phyloP scores from a whole-genome alignment of 2,329 filamentous ascomycete genomes.

The Elsinoe perseae region DNA sequence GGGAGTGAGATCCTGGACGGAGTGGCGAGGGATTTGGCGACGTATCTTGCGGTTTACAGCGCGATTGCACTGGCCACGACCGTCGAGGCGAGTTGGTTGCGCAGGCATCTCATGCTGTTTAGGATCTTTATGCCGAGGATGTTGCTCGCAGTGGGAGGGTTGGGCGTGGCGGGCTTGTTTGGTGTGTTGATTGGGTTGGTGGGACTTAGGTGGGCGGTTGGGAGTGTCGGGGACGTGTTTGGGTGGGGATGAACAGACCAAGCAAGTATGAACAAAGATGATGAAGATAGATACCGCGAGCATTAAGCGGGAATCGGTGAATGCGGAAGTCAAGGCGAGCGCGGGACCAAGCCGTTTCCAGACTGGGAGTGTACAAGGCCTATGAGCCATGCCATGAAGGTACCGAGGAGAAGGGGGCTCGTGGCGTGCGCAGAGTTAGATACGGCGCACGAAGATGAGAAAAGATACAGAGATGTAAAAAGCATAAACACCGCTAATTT shows the following conservation, averaged over 20 bases:
- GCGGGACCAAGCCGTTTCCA: too few relatives aligned
- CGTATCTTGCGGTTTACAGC: slow-evolving; percentile 74
- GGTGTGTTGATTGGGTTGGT: slow-evolving; percentile 62
- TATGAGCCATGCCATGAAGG: background rate
- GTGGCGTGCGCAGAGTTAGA: too few relatives aligned
- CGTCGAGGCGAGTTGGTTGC: slow-evolving; percentile 78
- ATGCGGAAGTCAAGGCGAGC: too few relatives aligned
- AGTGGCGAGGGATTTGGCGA: slow-evolving; percentile 61
- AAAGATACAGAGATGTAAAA: background rate
- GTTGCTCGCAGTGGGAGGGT: slow-evolving; percentile 66
- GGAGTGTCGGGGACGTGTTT: slow-evolving; percentile 81
- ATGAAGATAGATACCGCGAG: too few relatives aligned
- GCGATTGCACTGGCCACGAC: slow-evolving; percentile 79
- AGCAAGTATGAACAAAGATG: background rate
- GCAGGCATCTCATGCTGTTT: slow-evolving; percentile 93
- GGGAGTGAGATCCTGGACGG: slow-evolving; percentile 51
- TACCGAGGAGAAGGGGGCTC: too few relatives aligned
- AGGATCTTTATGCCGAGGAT: slow-evolving; percentile 87
- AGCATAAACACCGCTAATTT: slow-evolving; percentile 3
- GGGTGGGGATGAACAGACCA: slow-evolving; percentile 50
- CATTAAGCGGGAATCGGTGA: too few relatives aligned
- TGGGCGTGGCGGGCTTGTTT: slow-evolving; percentile 72
- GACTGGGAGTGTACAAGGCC: too few relatives aligned
- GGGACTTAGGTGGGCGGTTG: slow-evolving; percentile 66
- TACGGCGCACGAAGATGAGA: background rate